These are phyloP conservation scores for Turritis glabra DNA, from an alignment of 345 rosid genomes.

Conservation along the genomic window DNA sequence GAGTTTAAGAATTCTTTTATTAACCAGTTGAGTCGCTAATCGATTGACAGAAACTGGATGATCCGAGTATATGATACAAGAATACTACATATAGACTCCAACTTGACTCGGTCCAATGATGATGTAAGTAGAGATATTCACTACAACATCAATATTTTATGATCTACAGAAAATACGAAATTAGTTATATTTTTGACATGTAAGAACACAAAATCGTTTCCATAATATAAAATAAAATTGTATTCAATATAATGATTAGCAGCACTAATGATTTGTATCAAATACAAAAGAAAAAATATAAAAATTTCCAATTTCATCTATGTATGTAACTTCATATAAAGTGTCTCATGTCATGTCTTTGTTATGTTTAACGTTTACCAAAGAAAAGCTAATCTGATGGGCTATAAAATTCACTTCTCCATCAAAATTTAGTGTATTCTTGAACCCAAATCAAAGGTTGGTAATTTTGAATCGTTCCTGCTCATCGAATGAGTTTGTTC, in stretches of 20 bases:
- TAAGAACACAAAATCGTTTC: no score
- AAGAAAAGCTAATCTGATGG: background rate
- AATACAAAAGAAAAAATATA: no score
- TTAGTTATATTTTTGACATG: no score
- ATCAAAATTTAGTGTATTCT: background rate
- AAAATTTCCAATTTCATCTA: no score
- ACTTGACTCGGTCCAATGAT: background rate
- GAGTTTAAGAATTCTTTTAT: background rate
- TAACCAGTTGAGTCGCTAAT: background rate
- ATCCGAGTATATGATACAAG: background rate
- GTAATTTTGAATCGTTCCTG: background rate
- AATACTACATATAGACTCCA: background rate
- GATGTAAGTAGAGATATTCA: background rate
- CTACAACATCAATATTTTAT: background rate
- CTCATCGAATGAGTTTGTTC: background rate
- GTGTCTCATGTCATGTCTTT: background rate
- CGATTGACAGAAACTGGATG: background rate
- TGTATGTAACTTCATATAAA: background rate
- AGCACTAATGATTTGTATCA: no score
- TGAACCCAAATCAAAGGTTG: background rate
- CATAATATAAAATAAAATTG: no score
- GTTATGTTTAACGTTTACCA: background rate
- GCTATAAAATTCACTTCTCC: background rate
- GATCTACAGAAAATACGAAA: no score
- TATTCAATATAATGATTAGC: no score